Conservation (phyloP, 768 basidiomycete species). For the Rhodotorula taiwanensis region DNA sequence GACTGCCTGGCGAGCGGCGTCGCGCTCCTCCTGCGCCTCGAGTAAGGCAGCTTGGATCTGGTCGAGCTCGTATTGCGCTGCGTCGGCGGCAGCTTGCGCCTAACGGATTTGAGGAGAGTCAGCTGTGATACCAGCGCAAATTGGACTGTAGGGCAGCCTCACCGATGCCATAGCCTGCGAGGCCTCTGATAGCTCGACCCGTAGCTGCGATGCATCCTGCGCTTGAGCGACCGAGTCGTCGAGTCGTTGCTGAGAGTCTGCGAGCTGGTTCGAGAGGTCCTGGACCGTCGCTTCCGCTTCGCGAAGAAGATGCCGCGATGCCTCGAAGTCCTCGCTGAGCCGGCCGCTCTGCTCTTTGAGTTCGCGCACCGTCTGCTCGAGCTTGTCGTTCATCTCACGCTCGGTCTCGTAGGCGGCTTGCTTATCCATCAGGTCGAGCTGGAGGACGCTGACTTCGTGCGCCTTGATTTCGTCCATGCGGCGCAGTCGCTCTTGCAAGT, state of each 20-base stretch:
- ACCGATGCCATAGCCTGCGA: no score
- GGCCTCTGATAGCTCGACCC: no score
- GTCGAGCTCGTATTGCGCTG: no score
- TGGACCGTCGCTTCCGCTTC: not conserved
- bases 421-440: constrained; percentile 20
- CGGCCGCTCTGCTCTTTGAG: constrained; percentile 3
- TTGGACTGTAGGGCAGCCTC: no score
- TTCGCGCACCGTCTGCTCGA: constrained; percentile 12
- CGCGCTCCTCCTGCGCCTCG: constrained; percentile 3
- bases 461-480: constrained; percentile 17
- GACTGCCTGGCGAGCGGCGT: not conserved
- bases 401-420: constrained; percentile 15
- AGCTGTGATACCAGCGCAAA: no score
- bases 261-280: no score
- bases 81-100: not conserved
- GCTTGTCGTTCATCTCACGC: constrained; percentile 6
- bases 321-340: constrained; percentile 15
- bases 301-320: no score
- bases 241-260: not conserved
- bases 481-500: constrained; percentile 10
- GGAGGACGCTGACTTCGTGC: constrained; percentile 11
- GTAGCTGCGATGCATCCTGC: no score
- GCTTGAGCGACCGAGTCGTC: no score
- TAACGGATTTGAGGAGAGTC: no score
- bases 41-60: no score